Conservation (phyloP, 768 basidiomycete genomes). For the Tylopilus balloui region DNA sequence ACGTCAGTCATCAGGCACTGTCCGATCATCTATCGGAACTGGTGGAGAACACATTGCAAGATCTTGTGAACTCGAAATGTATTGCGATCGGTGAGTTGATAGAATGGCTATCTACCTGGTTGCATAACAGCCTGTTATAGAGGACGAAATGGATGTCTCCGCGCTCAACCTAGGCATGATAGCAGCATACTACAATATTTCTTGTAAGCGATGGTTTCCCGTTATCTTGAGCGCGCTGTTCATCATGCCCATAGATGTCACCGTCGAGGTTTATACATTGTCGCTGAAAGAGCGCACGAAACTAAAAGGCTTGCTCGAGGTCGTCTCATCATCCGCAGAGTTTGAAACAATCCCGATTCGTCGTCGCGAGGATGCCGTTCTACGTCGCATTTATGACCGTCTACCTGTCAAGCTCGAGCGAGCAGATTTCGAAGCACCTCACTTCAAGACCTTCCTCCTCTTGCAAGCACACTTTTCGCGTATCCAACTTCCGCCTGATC, state of each 20-base stretch:
- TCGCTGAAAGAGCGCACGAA: slow-evolving; percentile 96
- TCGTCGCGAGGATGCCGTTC: slow-evolving; percentile 81
- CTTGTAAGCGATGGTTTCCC: slow-evolving; percentile 50
- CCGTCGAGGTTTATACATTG: slow-evolving; percentile 93
- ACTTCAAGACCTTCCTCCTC: slow-evolving; percentile 97
- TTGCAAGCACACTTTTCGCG: slow-evolving; percentile 97
- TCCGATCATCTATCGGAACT: slow-evolving; percentile 95
- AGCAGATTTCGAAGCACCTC: slow-evolving; percentile 86
- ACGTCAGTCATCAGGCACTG: slow-evolving; percentile 91
- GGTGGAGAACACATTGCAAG: slow-evolving; percentile 88
- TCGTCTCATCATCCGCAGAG: slow-evolving; percentile 94
- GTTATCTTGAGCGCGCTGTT: background rate
- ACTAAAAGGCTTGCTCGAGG: slow-evolving; percentile 93
- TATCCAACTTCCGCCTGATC: slow-evolving; percentile 85
- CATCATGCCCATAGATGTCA: slow-evolving; percentile 60
- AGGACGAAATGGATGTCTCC: slow-evolving; percentile 91
- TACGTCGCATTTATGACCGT: slow-evolving; percentile 90
- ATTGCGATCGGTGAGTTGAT: slow-evolving; percentile 70
- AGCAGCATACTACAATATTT: slow-evolving; percentile 93
- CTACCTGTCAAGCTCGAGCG: slow-evolving; percentile 90
- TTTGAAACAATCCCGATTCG: slow-evolving; percentile 95
- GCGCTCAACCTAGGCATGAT: slow-evolving; percentile 98
- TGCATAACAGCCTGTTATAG: slow-evolving; percentile 24
- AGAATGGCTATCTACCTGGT: background rate
- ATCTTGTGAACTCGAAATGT: slow-evolving; percentile 92